Base-by-base conservation (phyloP, 768 basidiomycete genomes). In the Suillus ampliporus region DNA sequence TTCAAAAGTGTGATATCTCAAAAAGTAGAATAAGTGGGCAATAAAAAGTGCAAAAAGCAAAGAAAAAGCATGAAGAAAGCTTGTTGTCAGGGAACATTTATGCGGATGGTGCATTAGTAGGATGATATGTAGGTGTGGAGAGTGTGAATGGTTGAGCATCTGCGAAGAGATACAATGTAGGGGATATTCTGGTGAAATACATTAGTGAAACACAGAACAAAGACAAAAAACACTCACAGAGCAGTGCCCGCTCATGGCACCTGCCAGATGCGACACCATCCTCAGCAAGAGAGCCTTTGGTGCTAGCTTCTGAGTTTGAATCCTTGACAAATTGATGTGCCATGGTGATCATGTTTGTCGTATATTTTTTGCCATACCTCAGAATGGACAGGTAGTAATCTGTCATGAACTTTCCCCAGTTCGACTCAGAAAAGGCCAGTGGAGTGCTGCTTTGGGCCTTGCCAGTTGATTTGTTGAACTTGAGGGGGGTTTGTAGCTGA, bases 401-500 rank as follows among this genome's bases (percentile, higher is more conserved):
- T 1, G 44, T 46, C 21, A 4, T 46, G 44, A 13, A 46, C 13
- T 46, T n/a, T 5, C n/a, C 21, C 44, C 14, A 61, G 37, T 60
- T 63, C 21, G 46, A 51, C 6, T 43, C 23, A 0, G 58, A 63
- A 21, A 63, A 63, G 2, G 38, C 23, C 10, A 43, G 41, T 5
- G 41, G 37, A 46, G 19, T 58, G 13, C 11, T 44, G 17, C 31
- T 28, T 26, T 58, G n/a, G n/a, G n/a, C 57, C 40, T 46, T 58
- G 40, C 57, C 40, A 3, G 57, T 41, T 14, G 38, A 4, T 44
- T 41, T 58, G 17, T 58, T 58, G 57, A 58, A 2, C 28, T 58
- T 58, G 57, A 58, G 57, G 17, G 57, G 57, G 6, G 40, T 58
- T 35, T 43, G 43, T n/a, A 46, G 44, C n/a, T 46, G 11, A 0